phyloP scores from a whole-genome alignment of 768 basidiomycete genomes.

The Lactarius evosmus region DNA sequence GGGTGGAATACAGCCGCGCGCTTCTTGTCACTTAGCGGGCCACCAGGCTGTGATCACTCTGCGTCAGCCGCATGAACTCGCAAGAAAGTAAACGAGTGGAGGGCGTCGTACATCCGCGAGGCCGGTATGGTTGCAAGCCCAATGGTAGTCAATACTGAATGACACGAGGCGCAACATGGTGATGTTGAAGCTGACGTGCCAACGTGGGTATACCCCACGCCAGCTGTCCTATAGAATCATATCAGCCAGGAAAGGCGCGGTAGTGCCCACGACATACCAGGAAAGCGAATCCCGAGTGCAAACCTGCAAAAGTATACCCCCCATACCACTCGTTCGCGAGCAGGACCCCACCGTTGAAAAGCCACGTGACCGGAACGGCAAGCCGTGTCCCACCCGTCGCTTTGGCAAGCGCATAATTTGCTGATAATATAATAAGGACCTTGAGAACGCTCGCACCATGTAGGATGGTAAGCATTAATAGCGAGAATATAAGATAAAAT shows the following conservation, averaged over 20 bases:
- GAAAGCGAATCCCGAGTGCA: constrained; percentile 52
- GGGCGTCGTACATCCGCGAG: constrained; percentile 40
- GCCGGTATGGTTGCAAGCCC: constrained; percentile 55
- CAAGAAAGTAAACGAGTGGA: constrained; percentile 8
- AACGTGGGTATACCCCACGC: constrained; percentile 80
- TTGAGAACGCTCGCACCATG: constrained; percentile 84
- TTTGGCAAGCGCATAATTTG: constrained; percentile 68
- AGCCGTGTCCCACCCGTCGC: constrained; percentile 41
- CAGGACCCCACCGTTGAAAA: constrained; percentile 69
- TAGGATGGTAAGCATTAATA: constrained; percentile 62
- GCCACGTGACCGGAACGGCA: constrained; percentile 63
- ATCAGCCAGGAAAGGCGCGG: background rate
- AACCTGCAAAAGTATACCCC: constrained; percentile 64
- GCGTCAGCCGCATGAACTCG: constrained; percentile 23
- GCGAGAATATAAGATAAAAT: constrained; percentile 59
- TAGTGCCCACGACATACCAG: constrained; percentile 50
- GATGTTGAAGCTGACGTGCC: constrained; percentile 94
- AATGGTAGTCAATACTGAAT: constrained; percentile 91
- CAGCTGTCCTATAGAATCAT: constrained; percentile 52
- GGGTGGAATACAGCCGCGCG: constrained; percentile 56
- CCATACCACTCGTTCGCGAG: constrained; percentile 72
- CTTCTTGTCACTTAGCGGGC: constrained; percentile 52
- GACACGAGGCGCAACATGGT: constrained; percentile 92
- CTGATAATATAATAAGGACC: constrained; percentile 62
- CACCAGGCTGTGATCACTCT: constrained; percentile 27